phyloP scores from a whole-genome alignment of 306 rosid genomes.

The Senna tora region DNA sequence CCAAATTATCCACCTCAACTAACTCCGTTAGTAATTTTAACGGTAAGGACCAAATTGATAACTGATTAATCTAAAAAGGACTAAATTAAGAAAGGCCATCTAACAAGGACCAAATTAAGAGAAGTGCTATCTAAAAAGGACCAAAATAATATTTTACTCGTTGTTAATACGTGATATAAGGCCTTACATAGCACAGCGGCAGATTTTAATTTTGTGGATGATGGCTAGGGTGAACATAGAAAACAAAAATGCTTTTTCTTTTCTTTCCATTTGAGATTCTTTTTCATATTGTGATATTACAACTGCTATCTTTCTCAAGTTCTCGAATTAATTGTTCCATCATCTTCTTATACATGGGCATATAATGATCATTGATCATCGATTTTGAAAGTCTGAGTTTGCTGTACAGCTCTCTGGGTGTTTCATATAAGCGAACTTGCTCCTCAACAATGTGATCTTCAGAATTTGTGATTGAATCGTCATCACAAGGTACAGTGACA shows the following conservation, averaged over 20 bases:
- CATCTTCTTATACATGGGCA: constrained; percentile 82
- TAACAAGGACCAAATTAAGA: too few relatives aligned
- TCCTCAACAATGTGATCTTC: constrained; percentile 42
- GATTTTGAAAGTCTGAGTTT: constrained; percentile 71
- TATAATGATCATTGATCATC: constrained; percentile 74
- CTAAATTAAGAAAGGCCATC: too few relatives aligned
- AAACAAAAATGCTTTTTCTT: neutral
- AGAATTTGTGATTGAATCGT: constrained; percentile 33
- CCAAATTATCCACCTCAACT: too few relatives aligned
- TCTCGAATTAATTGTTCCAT: constrained; percentile 58
- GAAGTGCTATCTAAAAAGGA: too few relatives aligned
- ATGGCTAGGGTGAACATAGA: neutral
- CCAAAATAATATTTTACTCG: too few relatives aligned
- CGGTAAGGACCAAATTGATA: too few relatives aligned
- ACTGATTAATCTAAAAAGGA: too few relatives aligned
- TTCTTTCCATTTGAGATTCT: neutral
- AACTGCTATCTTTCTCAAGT: constrained; percentile 46
- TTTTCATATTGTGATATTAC: constrained; percentile 31
- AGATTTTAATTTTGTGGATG: neutral
- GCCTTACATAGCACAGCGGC: neutral
- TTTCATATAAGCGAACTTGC: constrained; percentile 60
- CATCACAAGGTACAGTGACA: constrained; percentile 45
- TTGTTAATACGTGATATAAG: too few relatives aligned
- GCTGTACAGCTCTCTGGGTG: constrained; percentile 69
- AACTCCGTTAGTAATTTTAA: too few relatives aligned